These are phyloP conservation scores for Prunus campanulata DNA, from an alignment of 306 rosid genomes.

Conservation along the genomic window DNA sequence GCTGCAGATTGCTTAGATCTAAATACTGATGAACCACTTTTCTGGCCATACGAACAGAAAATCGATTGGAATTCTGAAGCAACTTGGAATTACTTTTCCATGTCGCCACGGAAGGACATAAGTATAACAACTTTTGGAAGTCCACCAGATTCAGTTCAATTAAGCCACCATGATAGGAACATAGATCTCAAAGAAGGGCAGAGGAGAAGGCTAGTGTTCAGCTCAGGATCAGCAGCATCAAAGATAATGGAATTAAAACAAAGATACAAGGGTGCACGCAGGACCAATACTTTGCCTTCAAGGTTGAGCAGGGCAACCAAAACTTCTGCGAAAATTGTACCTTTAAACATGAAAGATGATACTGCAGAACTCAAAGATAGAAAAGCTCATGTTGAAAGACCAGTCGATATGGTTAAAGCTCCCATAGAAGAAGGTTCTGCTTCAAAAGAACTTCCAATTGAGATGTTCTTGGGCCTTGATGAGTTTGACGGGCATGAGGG, in stretches of 20 bases:
- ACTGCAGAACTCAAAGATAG: not conserved
- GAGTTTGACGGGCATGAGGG: conserved; percentile 61
- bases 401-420: not conserved
- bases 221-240: conserved; percentile 20
- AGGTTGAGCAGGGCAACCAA: conserved; percentile 23
- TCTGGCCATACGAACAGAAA: conserved; percentile 50
- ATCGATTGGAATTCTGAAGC: conserved; percentile 32
- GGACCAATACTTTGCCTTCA: conserved; percentile 21
- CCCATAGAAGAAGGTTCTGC: conserved; percentile 6
- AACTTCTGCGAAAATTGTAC: conserved; percentile 16
- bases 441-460: conserved; percentile 37
- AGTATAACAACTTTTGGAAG: not conserved
- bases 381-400: not conserved
- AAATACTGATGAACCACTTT: conserved; percentile 40
- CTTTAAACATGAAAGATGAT: conserved; percentile 5
- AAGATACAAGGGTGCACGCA: not conserved
- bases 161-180: not conserved
- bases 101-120: conserved; percentile 33
- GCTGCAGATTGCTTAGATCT: conserved; percentile 17
- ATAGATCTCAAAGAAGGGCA: conserved; percentile 1
- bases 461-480: conserved; percentile 50
- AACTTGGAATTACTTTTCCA: conserved; percentile 32
- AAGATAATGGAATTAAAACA: conserved; percentile 6
- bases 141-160: not conserved
- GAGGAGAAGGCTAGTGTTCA: conserved; percentile 23